Conservation (phyloP, 2,329 filamentous ascomycete genomes). For the Fonsecaea monophora region DNA sequence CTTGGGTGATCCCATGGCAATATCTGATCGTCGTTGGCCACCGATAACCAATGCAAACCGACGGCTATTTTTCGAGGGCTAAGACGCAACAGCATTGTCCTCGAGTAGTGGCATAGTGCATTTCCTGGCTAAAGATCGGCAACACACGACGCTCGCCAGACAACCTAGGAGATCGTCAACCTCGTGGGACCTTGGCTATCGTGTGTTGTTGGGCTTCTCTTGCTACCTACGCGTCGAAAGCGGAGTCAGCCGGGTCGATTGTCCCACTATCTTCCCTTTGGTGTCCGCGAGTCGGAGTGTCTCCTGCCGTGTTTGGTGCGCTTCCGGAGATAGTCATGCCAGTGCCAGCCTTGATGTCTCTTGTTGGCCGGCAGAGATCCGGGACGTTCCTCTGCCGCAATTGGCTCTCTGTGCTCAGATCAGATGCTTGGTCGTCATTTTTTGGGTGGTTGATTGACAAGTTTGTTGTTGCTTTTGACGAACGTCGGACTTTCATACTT, state of each 20-base stretch:
- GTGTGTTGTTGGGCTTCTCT: neutral
- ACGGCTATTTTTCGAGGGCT: neutral
- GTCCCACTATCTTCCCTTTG: neutral
- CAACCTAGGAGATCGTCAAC: neutral
- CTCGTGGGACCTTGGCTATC: neutral
- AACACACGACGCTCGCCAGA: neutral
- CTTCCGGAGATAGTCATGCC: neutral
- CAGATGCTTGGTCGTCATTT: neutral
- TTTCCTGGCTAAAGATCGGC: conserved; percentile 5
- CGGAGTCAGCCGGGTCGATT: neutral
- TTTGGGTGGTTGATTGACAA: neutral
- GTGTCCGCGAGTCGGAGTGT: neutral
- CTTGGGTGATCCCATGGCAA: neutral
- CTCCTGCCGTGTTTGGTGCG: neutral
- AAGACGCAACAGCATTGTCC: neutral
- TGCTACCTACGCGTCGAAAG: neutral
- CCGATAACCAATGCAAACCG: neutral
- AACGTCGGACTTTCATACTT: neutral
- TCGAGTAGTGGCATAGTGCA: neutral
- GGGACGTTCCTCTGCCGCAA: neutral
- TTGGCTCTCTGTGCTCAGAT: neutral
- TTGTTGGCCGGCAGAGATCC: neutral
- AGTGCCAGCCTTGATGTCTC: neutral
- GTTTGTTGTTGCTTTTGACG: neutral
- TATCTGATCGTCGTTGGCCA: neutral